Evolutionary conservation across 495 filamentous ascomycete species (phyloP).

Genomic region (Talaromyces adpressus): DNA sequence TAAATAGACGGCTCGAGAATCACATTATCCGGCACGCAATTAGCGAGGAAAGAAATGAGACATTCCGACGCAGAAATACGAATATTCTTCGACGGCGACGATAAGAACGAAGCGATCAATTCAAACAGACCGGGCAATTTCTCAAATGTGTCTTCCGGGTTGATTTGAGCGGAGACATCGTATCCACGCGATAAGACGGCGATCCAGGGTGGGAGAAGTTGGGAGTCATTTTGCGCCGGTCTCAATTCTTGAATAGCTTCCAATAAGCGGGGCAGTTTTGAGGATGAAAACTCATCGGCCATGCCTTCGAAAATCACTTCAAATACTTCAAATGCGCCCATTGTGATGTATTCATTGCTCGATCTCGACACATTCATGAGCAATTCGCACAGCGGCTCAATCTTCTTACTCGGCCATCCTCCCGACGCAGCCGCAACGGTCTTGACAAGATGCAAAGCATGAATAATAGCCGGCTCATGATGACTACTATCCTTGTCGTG

Average conservation of each 20-base stretch:
- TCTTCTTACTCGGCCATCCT: constrained; percentile 96
- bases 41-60: constrained; percentile 81
- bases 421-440: constrained; percentile 76
- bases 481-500: constrained; percentile 39
- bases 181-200: constrained; percentile 90
- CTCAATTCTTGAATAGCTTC: constrained; percentile 83
- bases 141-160: constrained; percentile 78
- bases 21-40: constrained; percentile 73
- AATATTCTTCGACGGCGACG: constrained; percentile 84
- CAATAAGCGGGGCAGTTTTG: constrained; percentile 81
- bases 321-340: constrained; percentile 93
- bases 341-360: constrained; percentile 88
- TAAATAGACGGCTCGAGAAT: constrained; percentile 81
- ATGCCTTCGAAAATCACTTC: constrained; percentile 91
- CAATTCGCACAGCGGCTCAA: constrained; percentile 82
- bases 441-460: constrained; percentile 85
- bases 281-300: constrained; percentile 74
- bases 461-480: constrained; percentile 78
- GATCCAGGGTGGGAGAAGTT: constrained; percentile 91
- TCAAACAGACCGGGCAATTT: constrained; percentile 77
- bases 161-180: constrained; percentile 83
- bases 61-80: constrained; percentile 90
- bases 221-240: constrained; percentile 83
- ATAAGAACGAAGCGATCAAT: constrained; percentile 69
- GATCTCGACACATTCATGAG: constrained; percentile 80